Evolutionary conservation across 495 filamentous ascomycete genomes (phyloP).

Genomic region (Lichina pygmaea): DNA sequence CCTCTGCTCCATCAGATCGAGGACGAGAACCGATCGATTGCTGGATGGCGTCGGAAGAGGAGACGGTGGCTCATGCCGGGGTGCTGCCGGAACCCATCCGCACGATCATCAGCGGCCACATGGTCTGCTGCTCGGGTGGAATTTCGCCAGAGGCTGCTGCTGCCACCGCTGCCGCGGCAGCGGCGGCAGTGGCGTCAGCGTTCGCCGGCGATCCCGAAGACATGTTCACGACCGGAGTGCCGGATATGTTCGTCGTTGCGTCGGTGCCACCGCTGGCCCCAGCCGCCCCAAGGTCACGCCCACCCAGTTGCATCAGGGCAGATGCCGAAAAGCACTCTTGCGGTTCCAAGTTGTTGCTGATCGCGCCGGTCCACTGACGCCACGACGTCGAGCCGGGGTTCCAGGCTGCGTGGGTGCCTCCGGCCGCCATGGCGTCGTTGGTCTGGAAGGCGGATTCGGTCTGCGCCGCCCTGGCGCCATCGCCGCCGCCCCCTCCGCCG

Average conservation of each 20-base stretch:
- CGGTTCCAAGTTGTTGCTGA: conserved; percentile 2
- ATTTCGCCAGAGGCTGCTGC: background rate
- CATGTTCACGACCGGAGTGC: background rate
- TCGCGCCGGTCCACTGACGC: conserved; percentile 4
- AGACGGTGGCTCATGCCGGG: too few species aligned
- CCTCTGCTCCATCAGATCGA: too few species aligned
- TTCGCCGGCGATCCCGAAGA: background rate
- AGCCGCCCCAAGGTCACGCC: background rate
- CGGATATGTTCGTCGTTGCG: background rate
- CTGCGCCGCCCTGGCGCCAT: too few species aligned
- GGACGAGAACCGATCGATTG: too few species aligned
- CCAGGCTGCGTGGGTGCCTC: background rate
- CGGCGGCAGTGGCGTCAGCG: background rate
- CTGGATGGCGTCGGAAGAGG: too few species aligned
- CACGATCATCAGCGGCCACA: background rate
- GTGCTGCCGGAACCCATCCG: background rate
- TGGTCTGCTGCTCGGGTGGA: background rate
- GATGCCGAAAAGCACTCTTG: conserved; percentile 3
- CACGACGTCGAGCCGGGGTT: conserved; percentile 1
- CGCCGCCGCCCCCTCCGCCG: background rate
- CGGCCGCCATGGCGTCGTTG: background rate
- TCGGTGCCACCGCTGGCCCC: background rate
- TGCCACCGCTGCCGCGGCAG: background rate
- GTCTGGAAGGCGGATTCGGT: background rate
- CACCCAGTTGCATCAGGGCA: conserved; percentile 4